Evolutionary conservation across 2,329 filamentous ascomycete genomes (phyloP), one percentile per base, ranked within the genome.

Genomic region (Chrysoporthe puriensis): DNA sequence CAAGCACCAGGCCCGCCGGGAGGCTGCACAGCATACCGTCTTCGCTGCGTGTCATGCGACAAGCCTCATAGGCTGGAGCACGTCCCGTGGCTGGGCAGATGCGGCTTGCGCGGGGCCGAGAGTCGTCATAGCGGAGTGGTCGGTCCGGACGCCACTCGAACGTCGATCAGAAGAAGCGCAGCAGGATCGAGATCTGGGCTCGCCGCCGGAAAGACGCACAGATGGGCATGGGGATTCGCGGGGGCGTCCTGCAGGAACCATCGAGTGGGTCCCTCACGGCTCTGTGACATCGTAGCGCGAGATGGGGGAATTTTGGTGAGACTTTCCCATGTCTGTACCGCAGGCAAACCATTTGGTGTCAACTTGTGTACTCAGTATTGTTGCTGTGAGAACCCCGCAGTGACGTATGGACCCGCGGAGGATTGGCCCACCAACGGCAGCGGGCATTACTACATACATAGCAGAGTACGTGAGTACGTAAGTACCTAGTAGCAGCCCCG

Each of bases 111-210:
- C 57, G 44, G 26, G 21, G n/a, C 13, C 14, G 4, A 43, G 57
- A 36, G 40, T 21, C 57, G 40, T 60, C 40, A 60, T 60, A 26
- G 40, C 57, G 57, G 57, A 60, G 57, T 32, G n/a, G n/a, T 60
- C 36, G 57, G 13, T 60, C 57, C 57, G 57, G 57, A 40, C 57
- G 57, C 57, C 40, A 60, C 57, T 13, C 9, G 7, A 43, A 14
- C 57, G 40, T 60, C 57, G 57, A 60, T 60, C 57, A 44, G 4
- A 60, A n/a, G 9, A 42, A 6, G 2, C 11, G n/a, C 57, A 26
- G 40, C 16, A 62, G 18, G 43, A 62, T 62, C 60, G 60, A 62
- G 60, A 62, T 62, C 32, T 50, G 32, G 34, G 16, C 13, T 36
- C 32, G 13, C 26, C 3, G 26, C 7, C 59, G 32, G 16, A 21